These are phyloP conservation scores for Fusarium subtropicale DNA, from an alignment of 2,329 filamentous ascomycete genomes.

Conservation along the genomic window DNA sequence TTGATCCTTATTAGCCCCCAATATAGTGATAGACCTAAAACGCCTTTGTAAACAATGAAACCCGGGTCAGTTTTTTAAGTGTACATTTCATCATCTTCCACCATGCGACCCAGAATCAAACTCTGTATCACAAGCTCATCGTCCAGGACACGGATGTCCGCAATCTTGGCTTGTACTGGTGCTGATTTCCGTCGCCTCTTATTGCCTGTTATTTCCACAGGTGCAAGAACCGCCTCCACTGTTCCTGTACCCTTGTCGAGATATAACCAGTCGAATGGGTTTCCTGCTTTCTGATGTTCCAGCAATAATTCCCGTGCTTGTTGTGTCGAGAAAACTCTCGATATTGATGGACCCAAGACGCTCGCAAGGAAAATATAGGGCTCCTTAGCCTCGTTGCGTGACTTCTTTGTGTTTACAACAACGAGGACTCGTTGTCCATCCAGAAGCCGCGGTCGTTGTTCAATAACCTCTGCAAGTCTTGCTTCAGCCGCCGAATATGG, in stretches of 20 bases:
- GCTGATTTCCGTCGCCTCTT: conserved; percentile 58
- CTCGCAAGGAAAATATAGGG: conserved; percentile 84
- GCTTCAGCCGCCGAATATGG: conserved; percentile 70
- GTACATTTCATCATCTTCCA: conserved; percentile 68
- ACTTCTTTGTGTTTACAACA: conserved; percentile 69
- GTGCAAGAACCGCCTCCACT: conserved; percentile 61
- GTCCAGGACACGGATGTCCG: conserved; percentile 74
- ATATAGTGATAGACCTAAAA: conserved; percentile 33
- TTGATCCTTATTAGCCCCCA: conserved; percentile 13
- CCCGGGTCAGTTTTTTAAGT: conserved; percentile 9
- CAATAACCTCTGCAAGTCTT: conserved; percentile 67
- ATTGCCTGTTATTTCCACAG: conserved; percentile 39
- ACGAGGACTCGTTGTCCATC: conserved; percentile 75
- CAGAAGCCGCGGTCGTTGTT: conserved; percentile 71
- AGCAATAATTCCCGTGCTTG: conserved; percentile 72
- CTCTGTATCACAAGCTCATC: conserved; percentile 94
- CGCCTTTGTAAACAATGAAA: conserved; percentile 19
- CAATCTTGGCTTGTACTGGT: conserved; percentile 50
- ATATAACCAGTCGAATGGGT: conserved; percentile 81
- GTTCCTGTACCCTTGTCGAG: conserved; percentile 74
- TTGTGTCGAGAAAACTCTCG: conserved; percentile 71
- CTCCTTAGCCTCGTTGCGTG: conserved; percentile 71
- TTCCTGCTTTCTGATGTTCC: conserved; percentile 59
- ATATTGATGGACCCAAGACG: conserved; percentile 79
- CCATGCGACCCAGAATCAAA: conserved; percentile 83